Evolutionary conservation across 352 stramenopile genomes (phyloP), one percentile per base, ranked within the genome.

Genomic region (Thraustochytrium striatum): DNA sequence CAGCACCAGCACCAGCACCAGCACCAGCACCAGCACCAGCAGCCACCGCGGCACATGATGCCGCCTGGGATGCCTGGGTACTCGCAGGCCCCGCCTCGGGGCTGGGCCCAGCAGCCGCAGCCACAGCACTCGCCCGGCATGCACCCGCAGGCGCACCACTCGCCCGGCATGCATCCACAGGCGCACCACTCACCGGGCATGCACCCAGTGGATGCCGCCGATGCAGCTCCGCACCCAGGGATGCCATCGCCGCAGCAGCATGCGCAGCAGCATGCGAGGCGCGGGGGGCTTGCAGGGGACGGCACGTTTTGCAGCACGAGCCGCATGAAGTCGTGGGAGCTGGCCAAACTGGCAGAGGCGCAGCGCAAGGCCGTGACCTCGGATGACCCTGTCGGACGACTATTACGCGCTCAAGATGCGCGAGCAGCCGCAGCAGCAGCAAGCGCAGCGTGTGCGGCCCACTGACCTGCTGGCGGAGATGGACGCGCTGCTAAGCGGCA

Each of bases 381-480:
- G 33, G 65, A 38, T 19, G 39, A 61, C 47, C 30, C 28, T 9
- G 41, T 75, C 25, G 44, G 65, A 75, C 65, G 35, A 75, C 65
- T 75, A 75, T 43, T 75, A 75, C 50, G 44, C 44, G 41, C 43
- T 62, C 65, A 75, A 75, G 41, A 30, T 75, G 28, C 13, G 7
- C 30, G 65, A 75, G 35, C 65, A 75, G 16, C 21, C 65, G 11
- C 65, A 75, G 21, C 43, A 55, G 39, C 30, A 43, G 5, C 5
- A 9, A 5, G 39, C 41, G 52, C 65, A 75, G 52, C 65, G 61
- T n/a, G 43, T 43, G 7, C 65, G 65, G 11, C 65, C 65, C 5
- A 19, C 41, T 8, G 65, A 62, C 44, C 65, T 75, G 13, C 47
- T 75, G 25, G 65, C 65, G 11, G 65, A 75, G 65, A 75, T 75